These are phyloP conservation scores for Dipteronia sinensis DNA, from an alignment of 345 rosid species.

Conservation along the genomic window DNA sequence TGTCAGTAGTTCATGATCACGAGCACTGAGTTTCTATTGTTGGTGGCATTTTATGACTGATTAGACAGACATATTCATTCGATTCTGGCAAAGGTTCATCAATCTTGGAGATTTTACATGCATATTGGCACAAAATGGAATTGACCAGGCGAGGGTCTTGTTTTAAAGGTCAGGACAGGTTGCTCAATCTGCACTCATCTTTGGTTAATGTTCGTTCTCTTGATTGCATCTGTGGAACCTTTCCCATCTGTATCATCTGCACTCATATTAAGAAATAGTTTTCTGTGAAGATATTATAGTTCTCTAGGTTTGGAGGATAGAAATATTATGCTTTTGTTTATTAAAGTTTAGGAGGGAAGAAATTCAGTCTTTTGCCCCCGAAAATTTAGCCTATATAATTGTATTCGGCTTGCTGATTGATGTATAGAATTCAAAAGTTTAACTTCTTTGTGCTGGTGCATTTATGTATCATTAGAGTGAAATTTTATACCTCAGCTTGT, in stretches of 20 bases:
- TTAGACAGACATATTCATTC: constrained; percentile 1
- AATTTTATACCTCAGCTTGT: not conserved
- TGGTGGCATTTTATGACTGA: constrained; percentile 13
- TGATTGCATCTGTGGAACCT: constrained; percentile 5
- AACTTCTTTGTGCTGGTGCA: not conserved
- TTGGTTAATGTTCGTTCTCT: constrained; percentile 5
- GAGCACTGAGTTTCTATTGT: not conserved
- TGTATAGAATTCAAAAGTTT: constrained; percentile 5
- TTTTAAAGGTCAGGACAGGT: constrained; percentile 1
- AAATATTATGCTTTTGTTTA: constrained; percentile 6
- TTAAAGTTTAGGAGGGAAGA: constrained; percentile 15
- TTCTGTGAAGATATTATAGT: constrained; percentile 19
- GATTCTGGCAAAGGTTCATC: constrained; percentile 12
- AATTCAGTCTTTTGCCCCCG: not conserved
- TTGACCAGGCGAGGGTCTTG: not conserved
- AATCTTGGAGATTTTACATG: constrained; percentile 7
- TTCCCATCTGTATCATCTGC: constrained; percentile 1
- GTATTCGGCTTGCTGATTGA: constrained; percentile 11
- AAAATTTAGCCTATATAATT: not conserved
- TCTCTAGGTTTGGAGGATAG: not conserved
- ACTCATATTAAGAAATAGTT: constrained; percentile 10
- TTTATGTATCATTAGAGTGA: not conserved
- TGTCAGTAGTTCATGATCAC: not conserved
- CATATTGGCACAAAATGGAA: constrained; percentile 8
- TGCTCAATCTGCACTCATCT: not conserved